Percentiles rank a stretch among this genome's conserved stretches.
Conservation (phyloP, 768 basidiomycete genomes). For the Tubosaeta brunneosetosa region DNA sequence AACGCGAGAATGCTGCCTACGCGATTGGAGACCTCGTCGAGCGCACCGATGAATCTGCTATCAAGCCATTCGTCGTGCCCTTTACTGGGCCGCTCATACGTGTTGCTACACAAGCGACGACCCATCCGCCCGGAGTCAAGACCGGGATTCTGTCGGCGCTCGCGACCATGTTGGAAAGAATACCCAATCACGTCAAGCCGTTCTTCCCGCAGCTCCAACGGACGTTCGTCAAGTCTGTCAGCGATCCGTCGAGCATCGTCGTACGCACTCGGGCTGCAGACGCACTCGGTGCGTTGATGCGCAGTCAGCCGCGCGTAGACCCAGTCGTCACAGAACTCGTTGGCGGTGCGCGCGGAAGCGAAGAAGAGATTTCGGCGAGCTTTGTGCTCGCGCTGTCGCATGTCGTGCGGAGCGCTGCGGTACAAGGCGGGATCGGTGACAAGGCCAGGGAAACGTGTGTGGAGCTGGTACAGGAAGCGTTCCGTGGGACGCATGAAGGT, state of each 20-base stretch:
- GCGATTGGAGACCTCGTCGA: slow-evolving; percentile 96
- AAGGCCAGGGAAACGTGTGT: slow-evolving; percentile 67
- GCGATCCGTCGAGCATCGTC: slow-evolving; percentile 70
- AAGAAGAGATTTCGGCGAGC: slow-evolving; percentile 67
- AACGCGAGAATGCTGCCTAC: slow-evolving; percentile 91
- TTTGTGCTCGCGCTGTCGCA: slow-evolving; percentile 71
- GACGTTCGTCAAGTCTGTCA: slow-evolving; percentile 90
- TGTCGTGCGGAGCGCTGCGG: slow-evolving; percentile 60
- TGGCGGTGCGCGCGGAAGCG: slow-evolving; percentile 55
- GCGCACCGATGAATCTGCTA: slow-evolving; percentile 73
- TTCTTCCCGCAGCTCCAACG: slow-evolving; percentile 98
- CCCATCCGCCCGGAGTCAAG: slow-evolving; percentile 91
- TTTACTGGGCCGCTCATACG: slow-evolving; percentile 95
- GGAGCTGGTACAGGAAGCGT: slow-evolving; percentile 75
- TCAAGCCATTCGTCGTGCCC: slow-evolving; percentile 94
- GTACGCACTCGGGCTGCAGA: slow-evolving; percentile 81
- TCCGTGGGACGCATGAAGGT: slow-evolving; percentile 71
- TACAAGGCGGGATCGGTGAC: slow-evolving; percentile 67
- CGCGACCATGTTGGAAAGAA: slow-evolving; percentile 76
- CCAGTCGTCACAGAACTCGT: slow-evolving; percentile 91
- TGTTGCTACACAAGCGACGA: slow-evolving; percentile 84
- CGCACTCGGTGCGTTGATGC: slow-evolving; percentile 87
- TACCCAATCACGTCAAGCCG: slow-evolving; percentile 88
- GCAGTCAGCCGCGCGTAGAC: slow-evolving; percentile 84
- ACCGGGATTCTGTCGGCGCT: slow-evolving; percentile 85